Conservation (phyloP, 345 rosid genomes). For the Lumnitzera littorea region DNA sequence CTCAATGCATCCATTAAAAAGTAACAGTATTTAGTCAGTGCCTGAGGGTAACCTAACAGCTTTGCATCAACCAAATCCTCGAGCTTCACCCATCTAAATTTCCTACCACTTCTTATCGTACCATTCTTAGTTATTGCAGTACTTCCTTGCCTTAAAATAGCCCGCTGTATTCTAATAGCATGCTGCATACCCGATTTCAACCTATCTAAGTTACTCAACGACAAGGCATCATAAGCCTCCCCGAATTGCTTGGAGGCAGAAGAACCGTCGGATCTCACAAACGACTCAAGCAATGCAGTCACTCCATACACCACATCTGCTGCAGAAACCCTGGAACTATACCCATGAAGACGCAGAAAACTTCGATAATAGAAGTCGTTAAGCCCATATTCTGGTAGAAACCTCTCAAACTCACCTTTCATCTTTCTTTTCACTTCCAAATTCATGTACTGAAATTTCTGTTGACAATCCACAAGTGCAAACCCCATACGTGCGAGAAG, state of each 20-base stretch:
- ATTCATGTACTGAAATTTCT: conserved; percentile 95
- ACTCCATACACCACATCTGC: conserved; percentile 97
- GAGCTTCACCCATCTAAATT: conserved; percentile 94
- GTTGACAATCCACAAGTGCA: conserved; percentile 88
- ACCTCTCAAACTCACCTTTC: conserved; percentile 82
- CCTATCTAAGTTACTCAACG: conserved; percentile 65
- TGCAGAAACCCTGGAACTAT: conserved; percentile 90
- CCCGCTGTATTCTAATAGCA: conserved; percentile 84
- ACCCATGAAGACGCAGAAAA: conserved; percentile 78
- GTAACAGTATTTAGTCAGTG: conserved; percentile 88
- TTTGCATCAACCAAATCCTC: conserved; percentile 71
- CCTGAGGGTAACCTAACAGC: conserved; percentile 88
- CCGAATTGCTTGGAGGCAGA: conserved; percentile 94
- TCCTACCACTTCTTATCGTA: conserved; percentile 79
- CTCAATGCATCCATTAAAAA: conserved; percentile 94
- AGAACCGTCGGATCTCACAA: conserved; percentile 55
- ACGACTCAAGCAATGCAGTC: conserved; percentile 94
- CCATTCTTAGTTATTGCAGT: conserved; percentile 78
- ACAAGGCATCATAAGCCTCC: conserved; percentile 85
- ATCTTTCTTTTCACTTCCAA: conserved; percentile 73
- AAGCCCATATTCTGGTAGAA: conserved; percentile 86
- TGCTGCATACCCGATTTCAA: conserved; percentile 84
- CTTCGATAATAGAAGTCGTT: conserved; percentile 82
- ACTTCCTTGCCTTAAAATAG: conserved; percentile 93
- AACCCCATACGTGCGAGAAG: conserved; percentile 96